Conservation (phyloP, 176 grass and related monocot species). For the Musa acuminata region DNA sequence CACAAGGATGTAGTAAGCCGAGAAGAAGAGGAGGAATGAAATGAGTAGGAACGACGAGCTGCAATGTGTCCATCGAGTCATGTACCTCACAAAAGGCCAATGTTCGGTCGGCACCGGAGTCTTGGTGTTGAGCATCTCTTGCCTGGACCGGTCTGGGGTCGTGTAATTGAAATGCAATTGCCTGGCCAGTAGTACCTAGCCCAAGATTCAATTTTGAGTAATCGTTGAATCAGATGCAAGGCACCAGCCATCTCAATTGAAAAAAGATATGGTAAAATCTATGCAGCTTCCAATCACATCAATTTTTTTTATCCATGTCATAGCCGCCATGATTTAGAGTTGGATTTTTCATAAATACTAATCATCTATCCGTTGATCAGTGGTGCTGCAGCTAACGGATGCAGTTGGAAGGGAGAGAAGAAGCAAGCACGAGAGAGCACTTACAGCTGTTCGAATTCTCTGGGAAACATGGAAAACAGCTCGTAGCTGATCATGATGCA, state of each 20-base stretch:
- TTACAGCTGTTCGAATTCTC: slow-evolving; percentile 64
- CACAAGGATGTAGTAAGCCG: slow-evolving; percentile 12
- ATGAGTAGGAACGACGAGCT: not conserved
- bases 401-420: not conserved
- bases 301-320: too few species aligned
- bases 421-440: slow-evolving; percentile 16
- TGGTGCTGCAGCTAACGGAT: not conserved
- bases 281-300: not conserved
- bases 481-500: slow-evolving; percentile 76
- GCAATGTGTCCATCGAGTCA: not conserved
- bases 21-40: not conserved
- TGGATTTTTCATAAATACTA: too few species aligned
- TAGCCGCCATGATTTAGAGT: too few species aligned
- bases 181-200: slow-evolving; percentile 60
- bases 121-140: slow-evolving; percentile 65
- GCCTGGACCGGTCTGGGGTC: slow-evolving; percentile 77
- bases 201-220: too few species aligned
- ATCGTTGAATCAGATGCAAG: too few species aligned
- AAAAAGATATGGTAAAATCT: too few species aligned
- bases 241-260: not conserved
- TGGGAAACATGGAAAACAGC: slow-evolving; percentile 78
- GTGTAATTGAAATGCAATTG: slow-evolving; percentile 92
- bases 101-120: slow-evolving; percentile 78
- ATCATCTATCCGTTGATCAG: too few species aligned
- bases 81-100: slow-evolving; percentile 76